These are phyloP conservation scores for Tothia fuscella DNA, from an alignment of 2,329 filamentous ascomycete species.

Conservation along the genomic window DNA sequence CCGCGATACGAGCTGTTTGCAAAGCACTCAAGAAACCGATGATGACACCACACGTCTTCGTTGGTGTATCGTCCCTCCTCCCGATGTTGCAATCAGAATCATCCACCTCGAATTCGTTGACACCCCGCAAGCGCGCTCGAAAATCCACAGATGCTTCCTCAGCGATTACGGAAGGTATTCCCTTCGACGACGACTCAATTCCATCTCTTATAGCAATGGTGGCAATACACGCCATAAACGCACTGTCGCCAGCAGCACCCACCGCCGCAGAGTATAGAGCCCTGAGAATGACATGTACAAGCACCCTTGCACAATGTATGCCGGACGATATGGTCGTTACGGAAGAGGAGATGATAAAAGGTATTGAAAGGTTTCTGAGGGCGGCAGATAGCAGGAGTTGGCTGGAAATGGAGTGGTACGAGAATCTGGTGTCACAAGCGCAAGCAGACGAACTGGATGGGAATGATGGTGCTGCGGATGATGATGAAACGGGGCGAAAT, in stretches of 20 bases:
- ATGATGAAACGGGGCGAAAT: slow-evolving; percentile 25
- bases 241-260: slow-evolving; percentile 26
- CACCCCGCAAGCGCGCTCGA: slow-evolving; percentile 39
- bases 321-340: slow-evolving; percentile 29
- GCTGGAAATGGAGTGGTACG: slow-evolving; percentile 16
- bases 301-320: slow-evolving; percentile 34
- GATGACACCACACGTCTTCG: slow-evolving; percentile 60
- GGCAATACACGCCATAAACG: slow-evolving; percentile 47
- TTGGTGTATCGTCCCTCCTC: slow-evolving; percentile 52
- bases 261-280: slow-evolving; percentile 9
- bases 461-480: slow-evolving; percentile 26
- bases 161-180: neutral
- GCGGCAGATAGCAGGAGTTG: slow-evolving; percentile 11
- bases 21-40: slow-evolving; percentile 46
- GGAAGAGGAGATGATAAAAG: slow-evolving; percentile 28
- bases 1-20: slow-evolving; percentile 54
- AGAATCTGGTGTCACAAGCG: slow-evolving; percentile 10
- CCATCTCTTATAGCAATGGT: slow-evolving; percentile 48
- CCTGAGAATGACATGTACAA: neutral
- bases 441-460: slow-evolving; percentile 21
- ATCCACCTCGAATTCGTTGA: slow-evolving; percentile 17
- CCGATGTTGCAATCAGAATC: slow-evolving; percentile 15
- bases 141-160: slow-evolving; percentile 19
- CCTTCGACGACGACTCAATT: slow-evolving; percentile 22
- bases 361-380: slow-evolving; percentile 22